Evolutionary conservation across 768 basidiomycete genomes (phyloP).

Genomic region (Cystofilobasidium bisporidii): DNA sequence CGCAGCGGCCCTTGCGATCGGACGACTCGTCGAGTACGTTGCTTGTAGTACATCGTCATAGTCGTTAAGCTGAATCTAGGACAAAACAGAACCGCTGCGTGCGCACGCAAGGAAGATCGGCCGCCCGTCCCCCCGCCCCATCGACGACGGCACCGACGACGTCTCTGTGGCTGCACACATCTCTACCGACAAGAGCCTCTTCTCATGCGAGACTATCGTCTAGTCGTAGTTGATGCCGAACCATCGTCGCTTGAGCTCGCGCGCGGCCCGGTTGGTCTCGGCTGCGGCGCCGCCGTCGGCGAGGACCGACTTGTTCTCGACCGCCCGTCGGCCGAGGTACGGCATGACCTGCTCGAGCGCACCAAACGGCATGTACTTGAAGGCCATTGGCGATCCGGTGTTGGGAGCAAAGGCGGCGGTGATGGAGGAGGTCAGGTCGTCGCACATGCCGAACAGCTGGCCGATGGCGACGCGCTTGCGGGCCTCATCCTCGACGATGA

Average conservation of each 20-base stretch:
- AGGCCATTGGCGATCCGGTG: constrained; percentile 40
- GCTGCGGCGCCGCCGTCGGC: constrained; percentile 53
- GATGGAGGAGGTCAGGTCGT: constrained; percentile 21
- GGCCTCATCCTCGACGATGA: constrained; percentile 49
- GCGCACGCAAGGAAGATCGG: no score
- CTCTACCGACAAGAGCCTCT: no score
- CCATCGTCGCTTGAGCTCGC: constrained; percentile 47
- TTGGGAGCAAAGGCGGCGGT: constrained; percentile 18
- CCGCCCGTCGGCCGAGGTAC: constrained; percentile 68
- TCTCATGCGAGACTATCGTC: not conserved
- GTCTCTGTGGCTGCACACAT: no score
- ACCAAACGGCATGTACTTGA: constrained; percentile 51
- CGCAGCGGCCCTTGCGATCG: no score
- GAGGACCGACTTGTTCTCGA: constrained; percentile 86
- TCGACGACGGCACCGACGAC: no score
- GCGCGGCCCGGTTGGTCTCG: constrained; percentile 53
- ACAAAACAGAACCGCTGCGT: not conserved
- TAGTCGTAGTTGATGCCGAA: constrained; percentile 18
- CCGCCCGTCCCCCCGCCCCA: no score
- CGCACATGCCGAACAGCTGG: constrained; percentile 53
- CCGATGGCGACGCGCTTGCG: constrained; percentile 62
- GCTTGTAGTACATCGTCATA: constrained; percentile 4
- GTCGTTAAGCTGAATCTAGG: constrained; percentile 7
- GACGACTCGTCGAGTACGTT: no score
- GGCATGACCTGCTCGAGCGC: constrained; percentile 58